phyloP scores from a whole-genome alignment of 2,329 filamentous ascomycete species.

The Ophiostoma sp. region DNA sequence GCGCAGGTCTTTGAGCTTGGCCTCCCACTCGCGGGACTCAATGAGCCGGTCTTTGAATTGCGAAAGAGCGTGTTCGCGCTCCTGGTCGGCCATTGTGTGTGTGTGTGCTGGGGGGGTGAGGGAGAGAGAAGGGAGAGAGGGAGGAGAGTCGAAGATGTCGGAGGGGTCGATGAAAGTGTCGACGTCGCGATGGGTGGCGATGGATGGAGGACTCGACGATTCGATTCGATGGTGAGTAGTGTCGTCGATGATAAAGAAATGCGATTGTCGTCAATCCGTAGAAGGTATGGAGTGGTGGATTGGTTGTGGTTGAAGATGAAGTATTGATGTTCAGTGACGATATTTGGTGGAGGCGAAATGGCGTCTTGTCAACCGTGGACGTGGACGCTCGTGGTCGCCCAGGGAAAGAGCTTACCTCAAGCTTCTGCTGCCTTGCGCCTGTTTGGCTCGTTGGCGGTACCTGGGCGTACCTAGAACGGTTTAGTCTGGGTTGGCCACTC shows the following conservation, averaged over 20 bases:
- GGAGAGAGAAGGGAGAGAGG: background rate
- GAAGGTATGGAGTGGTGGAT: background rate
- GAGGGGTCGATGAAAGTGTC: background rate
- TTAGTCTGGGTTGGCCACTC: background rate
- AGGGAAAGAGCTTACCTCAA: conserved; percentile 40
- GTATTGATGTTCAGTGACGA: background rate
- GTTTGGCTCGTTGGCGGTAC: background rate
- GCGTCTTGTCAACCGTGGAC: background rate
- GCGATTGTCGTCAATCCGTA: background rate
- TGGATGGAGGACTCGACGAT: background rate
- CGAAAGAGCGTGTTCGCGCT: conserved; percentile 69
- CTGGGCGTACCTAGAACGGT: background rate
- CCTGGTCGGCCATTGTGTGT: conserved; percentile 47
- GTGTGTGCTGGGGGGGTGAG: background rate
- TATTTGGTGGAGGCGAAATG: background rate
- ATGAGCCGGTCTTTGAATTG: conserved; percentile 80
- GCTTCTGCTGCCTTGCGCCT: conserved; percentile 41
- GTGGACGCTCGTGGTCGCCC: background rate
- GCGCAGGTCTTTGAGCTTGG: conserved; percentile 91
- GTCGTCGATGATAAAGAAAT: background rate
- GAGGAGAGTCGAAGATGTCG: background rate
- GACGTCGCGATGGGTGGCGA: background rate
- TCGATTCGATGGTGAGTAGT: background rate
- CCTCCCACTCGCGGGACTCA: conserved; percentile 97
- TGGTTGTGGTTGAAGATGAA: background rate